phyloP scores from a whole-genome alignment of 257 asterid species.

The Thymus quinquecostatus region DNA sequence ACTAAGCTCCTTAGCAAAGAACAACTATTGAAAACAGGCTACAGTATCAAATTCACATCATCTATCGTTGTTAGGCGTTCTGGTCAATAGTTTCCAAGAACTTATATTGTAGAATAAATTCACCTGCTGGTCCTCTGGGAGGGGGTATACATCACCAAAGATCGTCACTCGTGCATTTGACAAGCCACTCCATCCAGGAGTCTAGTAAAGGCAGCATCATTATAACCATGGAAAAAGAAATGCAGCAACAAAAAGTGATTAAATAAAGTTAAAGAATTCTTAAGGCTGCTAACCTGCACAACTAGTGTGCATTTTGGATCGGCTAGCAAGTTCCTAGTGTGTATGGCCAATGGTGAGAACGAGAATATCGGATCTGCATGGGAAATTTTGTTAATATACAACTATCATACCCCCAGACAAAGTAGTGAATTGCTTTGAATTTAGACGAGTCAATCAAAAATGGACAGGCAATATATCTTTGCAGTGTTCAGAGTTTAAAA shows the following conservation, averaged over 20 bases:
- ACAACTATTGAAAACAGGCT: not conserved
- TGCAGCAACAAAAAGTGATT: constrained; percentile 16
- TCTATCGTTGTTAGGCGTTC: not conserved
- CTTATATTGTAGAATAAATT: constrained; percentile 26
- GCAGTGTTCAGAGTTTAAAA: constrained; percentile 5
- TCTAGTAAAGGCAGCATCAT: constrained; percentile 47
- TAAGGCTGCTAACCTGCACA: constrained; percentile 74
- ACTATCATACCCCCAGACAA: constrained; percentile 7
- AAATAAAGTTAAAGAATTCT: constrained; percentile 25
- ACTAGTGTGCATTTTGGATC: constrained; percentile 90
- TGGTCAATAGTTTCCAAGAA: not conserved
- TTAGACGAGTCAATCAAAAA: not conserved
- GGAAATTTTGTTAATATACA: constrained; percentile 23
- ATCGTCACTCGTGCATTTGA: constrained; percentile 97
- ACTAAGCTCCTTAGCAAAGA: not conserved
- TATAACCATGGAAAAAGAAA: constrained; percentile 23
- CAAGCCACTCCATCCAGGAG: constrained; percentile 99
- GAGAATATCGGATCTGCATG: constrained; percentile 89
- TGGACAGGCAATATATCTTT: not conserved
- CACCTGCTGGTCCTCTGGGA: constrained; percentile 92
- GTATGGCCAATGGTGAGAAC: constrained; percentile 97
- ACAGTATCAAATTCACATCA: not conserved
- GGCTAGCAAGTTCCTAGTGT: constrained; percentile 93
- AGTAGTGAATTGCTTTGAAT: not conserved
- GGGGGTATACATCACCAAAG: constrained; percentile 93